These are phyloP conservation scores for Biscogniauxia mediterranea DNA, from an alignment of 2,329 filamentous ascomycete species.

Conservation along the genomic window DNA sequence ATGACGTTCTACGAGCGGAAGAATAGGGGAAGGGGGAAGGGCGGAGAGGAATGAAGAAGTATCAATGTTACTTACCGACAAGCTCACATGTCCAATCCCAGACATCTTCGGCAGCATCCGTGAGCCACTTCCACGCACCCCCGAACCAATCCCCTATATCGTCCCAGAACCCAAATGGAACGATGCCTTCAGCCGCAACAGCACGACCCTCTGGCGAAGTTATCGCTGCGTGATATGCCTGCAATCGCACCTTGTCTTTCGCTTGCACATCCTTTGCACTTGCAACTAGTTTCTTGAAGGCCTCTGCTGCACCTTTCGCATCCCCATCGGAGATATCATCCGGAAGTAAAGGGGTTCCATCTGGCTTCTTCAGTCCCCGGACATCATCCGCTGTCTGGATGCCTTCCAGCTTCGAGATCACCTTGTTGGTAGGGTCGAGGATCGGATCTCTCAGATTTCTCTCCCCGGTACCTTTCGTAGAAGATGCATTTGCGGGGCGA, in stretches of 20 bases:
- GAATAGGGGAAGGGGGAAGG: too few relatives aligned
- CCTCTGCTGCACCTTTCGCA: background rate
- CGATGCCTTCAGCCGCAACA: too few relatives aligned
- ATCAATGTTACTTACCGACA: too few relatives aligned
- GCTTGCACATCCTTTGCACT: too few relatives aligned
- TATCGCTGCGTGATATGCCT: too few relatives aligned
- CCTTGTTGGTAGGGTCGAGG: background rate
- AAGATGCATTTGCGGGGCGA: background rate
- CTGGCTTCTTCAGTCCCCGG: background rate
- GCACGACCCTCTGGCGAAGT: too few relatives aligned
- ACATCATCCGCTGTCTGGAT: background rate
- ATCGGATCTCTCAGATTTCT: background rate
- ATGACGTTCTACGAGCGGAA: too few relatives aligned
- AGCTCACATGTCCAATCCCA: too few relatives aligned
- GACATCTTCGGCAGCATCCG: too few relatives aligned
- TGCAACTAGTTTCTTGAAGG: too few relatives aligned
- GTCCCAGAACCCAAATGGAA: background rate
- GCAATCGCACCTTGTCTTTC: too few relatives aligned
- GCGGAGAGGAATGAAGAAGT: too few relatives aligned
- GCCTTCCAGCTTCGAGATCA: background rate
- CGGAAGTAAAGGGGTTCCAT: background rate
- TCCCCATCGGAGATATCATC: background rate
- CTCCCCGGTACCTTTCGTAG: background rate
- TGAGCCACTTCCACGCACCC: background rate
- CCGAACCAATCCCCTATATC: background rate